phyloP scores from a whole-genome alignment of 2,329 filamentous ascomycete species.

The Colletotrichum navitas region DNA sequence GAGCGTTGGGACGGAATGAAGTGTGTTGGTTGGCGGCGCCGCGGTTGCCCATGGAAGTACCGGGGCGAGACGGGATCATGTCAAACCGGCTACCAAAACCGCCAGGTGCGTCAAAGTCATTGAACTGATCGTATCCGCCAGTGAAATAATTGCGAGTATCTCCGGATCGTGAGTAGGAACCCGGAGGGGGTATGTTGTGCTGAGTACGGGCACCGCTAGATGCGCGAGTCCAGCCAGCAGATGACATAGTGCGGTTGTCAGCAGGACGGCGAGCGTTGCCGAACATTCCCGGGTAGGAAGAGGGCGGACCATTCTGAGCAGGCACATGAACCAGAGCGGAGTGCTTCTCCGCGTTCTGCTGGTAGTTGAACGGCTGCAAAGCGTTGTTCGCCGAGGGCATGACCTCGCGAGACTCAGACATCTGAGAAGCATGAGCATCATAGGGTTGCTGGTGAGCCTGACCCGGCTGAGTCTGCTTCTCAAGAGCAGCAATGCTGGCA shows the following conservation, averaged over 20 bases:
- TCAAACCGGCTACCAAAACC: background rate
- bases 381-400: conserved; percentile 24
- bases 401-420: conserved; percentile 4
- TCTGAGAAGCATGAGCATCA: background rate
- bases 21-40: conserved; percentile 16
- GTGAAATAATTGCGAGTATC: conserved; percentile 12
- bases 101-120: conserved; percentile 1
- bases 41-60: conserved; percentile 37
- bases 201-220: conserved; percentile 12
- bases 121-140: conserved; percentile 19
- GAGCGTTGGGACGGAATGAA: conserved; percentile 51
- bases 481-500: conserved; percentile 37
- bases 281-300: conserved; percentile 32
- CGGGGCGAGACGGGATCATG: conserved; percentile 31
- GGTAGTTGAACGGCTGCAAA: conserved; percentile 32
- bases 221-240: conserved; percentile 32
- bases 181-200: background rate
- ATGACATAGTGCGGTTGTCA: conserved; percentile 34
- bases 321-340: background rate
- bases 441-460: conserved; percentile 1
- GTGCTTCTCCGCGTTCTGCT: conserved; percentile 13
- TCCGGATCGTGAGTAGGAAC: conserved; percentile 28
- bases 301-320: conserved; percentile 16
- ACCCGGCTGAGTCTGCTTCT: conserved; percentile 25
- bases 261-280: conserved; percentile 18